These are phyloP conservation scores for Russula vinacea DNA, from an alignment of 768 basidiomycete genomes.

Conservation along the genomic window DNA sequence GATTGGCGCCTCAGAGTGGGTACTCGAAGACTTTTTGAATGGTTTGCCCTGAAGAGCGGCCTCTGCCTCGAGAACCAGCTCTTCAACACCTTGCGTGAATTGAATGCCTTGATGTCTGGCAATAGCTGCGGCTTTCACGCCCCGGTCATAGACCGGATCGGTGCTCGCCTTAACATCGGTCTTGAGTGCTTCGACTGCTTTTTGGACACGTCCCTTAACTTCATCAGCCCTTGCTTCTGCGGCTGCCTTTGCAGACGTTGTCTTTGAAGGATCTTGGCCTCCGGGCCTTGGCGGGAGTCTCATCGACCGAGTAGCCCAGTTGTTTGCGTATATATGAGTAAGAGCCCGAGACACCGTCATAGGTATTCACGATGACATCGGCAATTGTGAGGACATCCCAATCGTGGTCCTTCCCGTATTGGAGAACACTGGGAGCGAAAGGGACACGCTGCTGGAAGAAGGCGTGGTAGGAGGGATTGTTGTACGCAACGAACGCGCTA, in stretches of 20 bases:
- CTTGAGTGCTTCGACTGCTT: constrained; percentile 47
- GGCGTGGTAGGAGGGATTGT: constrained; percentile 76
- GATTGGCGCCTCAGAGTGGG: constrained; percentile 32
- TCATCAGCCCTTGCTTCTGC: constrained; percentile 42
- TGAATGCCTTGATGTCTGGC: constrained; percentile 46
- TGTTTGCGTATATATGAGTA: constrained; percentile 53
- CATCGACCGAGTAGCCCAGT: constrained; percentile 40
- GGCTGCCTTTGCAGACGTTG: constrained; percentile 12
- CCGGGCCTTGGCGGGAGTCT: constrained; percentile 6
- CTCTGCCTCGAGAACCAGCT: constrained; percentile 70
- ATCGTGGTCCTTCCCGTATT: constrained; percentile 72
- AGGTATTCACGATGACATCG: constrained; percentile 53
- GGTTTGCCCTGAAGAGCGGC: constrained; percentile 56
- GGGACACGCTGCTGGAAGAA: constrained; percentile 82
- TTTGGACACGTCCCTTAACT: constrained; percentile 46
- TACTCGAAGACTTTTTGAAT: constrained; percentile 29
- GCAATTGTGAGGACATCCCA: constrained; percentile 75
- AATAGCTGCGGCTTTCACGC: constrained; percentile 42
- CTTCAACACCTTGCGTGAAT: constrained; percentile 61
- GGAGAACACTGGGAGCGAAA: constrained; percentile 68
- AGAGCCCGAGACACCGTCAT: constrained; percentile 47
- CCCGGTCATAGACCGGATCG: constrained; percentile 35
- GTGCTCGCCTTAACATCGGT: constrained; percentile 45
- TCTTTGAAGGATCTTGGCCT: constrained; percentile 5
- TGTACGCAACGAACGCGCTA: constrained; percentile 75